A percentile compares a stretch with the other conserved stretches of the same genome.
These are phyloP conservation scores for Tricholoma saponaceum DNA, from an alignment of 768 basidiomycete species.

Conservation along the genomic window DNA sequence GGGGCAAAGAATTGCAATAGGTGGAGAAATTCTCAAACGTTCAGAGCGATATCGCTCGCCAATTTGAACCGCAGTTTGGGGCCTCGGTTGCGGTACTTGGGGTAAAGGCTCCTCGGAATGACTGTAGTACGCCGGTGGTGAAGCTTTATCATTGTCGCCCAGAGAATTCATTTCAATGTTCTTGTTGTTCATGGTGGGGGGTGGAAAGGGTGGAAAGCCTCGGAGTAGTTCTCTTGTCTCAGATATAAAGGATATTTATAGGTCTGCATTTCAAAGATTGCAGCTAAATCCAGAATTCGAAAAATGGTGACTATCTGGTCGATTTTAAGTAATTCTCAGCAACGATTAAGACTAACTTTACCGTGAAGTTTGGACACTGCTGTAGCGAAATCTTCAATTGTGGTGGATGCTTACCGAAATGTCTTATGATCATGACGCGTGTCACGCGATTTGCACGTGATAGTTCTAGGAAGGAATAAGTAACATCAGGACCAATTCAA, in stretches of 20 bases:
- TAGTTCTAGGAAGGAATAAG: no score
- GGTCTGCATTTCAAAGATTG: background rate
- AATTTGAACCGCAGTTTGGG: constrained; percentile 3
- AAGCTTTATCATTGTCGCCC: background rate
- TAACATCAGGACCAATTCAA: no score
- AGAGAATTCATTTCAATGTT: background rate
- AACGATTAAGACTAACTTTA: no score
- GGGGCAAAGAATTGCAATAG: background rate
- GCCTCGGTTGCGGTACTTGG: background rate
- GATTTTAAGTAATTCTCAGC: no score
- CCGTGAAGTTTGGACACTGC: no score
- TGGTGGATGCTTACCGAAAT: background rate
- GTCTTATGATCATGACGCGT: background rate
- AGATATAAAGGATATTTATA: background rate
- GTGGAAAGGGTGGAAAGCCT: background rate
- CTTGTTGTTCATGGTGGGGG: background rate
- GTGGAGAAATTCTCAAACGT: constrained; percentile 3
- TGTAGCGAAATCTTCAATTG: no score
- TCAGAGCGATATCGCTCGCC: constrained; percentile 14
- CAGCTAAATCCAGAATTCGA: no score
- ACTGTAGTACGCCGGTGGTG: background rate
- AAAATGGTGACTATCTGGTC: no score
- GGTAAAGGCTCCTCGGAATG: background rate
- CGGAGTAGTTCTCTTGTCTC: background rate
- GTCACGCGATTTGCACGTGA: background rate